phyloP scores from a whole-genome alignment of 352 stramenopile species.

The Globisporangium echinulatum region DNA sequence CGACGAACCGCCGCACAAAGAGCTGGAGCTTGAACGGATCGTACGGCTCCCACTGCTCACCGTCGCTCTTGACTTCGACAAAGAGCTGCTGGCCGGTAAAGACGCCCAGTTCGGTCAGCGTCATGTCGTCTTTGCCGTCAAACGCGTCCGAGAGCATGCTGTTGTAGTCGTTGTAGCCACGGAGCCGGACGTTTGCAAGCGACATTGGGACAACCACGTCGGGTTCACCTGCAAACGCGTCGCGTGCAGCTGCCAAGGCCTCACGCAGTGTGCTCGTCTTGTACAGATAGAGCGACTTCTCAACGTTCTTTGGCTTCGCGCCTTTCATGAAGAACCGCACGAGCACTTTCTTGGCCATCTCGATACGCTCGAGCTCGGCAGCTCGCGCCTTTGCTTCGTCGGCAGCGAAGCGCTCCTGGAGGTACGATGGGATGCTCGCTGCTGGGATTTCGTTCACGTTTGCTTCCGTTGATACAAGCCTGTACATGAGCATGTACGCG shows the following conservation, averaged over 20 bases:
- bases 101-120: constrained; percentile 47
- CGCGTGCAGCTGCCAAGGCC: constrained; percentile 30
- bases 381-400: constrained; percentile 56
- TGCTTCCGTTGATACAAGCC: constrained; percentile 53
- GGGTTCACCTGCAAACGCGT: constrained; percentile 57
- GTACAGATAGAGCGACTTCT: constrained; percentile 72
- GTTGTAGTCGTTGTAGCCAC: constrained; percentile 76
- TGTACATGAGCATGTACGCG: constrained; percentile 92
- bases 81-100: constrained; percentile 72
- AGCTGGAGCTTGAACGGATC: constrained; percentile 62
- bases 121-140: constrained; percentile 44
- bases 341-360: constrained; percentile 71
- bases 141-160: constrained; percentile 59
- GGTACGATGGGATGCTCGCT: constrained; percentile 56
- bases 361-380: constrained; percentile 56
- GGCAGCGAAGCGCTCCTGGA: constrained; percentile 55
- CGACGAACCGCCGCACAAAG: constrained; percentile 59
- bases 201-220: constrained; percentile 36
- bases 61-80: constrained; percentile 54
- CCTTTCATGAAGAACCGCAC: constrained; percentile 80
- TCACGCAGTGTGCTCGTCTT: constrained; percentile 62
- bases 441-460: constrained; percentile 62
- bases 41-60: constrained; percentile 59
- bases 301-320: constrained; percentile 50
- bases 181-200: constrained; percentile 52